A percentile compares a stretch with the other conserved stretches of the same genome.
Evolutionary conservation across 345 rosid species (phyloP).

Genomic region (Rhizophora mangle): DNA sequence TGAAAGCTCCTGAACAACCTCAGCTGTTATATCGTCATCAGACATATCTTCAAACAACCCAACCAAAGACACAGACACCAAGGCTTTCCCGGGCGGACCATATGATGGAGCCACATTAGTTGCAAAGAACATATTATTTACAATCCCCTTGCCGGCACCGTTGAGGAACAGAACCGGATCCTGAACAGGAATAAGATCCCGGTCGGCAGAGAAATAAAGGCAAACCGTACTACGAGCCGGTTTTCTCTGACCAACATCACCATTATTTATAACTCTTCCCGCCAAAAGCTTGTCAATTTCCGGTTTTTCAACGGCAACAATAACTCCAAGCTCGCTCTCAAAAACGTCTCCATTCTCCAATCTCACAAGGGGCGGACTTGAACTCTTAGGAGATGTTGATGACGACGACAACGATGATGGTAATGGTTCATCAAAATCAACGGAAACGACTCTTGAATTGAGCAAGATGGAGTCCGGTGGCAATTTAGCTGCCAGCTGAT

Average conservation of each 20-base stretch:
- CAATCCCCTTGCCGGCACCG: constrained; percentile 69
- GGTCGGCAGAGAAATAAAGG: constrained; percentile 63
- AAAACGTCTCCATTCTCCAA: constrained; percentile 54
- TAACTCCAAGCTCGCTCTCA: constrained; percentile 55
- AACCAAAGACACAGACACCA: constrained; percentile 75
- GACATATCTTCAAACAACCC: constrained; percentile 52
- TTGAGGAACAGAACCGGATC: constrained; percentile 78
- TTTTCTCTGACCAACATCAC: constrained; percentile 28
- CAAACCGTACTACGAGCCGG: constrained; percentile 70
- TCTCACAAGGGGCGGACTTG: constrained; percentile 30
- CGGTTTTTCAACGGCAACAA: constrained; percentile 83
- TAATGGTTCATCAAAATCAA: constrained; percentile 33
- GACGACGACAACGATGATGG: no score
- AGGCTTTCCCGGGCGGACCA: constrained; percentile 63
- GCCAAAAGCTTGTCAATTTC: constrained; percentile 53
- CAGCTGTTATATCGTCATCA: constrained; percentile 46
- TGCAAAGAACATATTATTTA: constrained; percentile 87
- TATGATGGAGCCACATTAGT: constrained; percentile 80
- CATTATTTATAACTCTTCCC: constrained; percentile 24
- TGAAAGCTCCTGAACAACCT: constrained; percentile 54
- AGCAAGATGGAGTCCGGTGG: constrained; percentile 50
- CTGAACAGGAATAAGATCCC: constrained; percentile 46
- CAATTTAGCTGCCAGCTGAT: constrained; percentile 56
- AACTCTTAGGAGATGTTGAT: constrained; percentile 7
- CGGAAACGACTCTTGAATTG: constrained; percentile 52